Base-by-base conservation (phyloP, 768 basidiomycete genomes). In the Tricholoma terreum region DNA sequence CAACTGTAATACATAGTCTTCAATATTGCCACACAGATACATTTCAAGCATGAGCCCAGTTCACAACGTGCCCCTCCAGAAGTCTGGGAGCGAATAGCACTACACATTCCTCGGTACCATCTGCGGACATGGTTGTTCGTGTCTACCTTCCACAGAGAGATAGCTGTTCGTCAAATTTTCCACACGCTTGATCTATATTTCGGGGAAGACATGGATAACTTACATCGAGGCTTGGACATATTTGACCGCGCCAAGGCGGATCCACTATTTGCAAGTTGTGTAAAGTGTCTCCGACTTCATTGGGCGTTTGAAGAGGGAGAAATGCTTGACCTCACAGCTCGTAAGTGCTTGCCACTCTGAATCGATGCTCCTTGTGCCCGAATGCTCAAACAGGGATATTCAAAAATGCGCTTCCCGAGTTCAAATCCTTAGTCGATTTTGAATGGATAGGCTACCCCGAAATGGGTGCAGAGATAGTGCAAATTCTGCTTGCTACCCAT, bases 381-480 rank as follows among this genome's bases (percentile, higher is more conserved):
- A 50, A 49, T 15, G 17, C 22, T 21, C 31, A 43, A 14, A 49
- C 43, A 84, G 81, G 84, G 14, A 81, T 86, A 45, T 85, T 87
- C 69, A 80, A 80, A 55, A 83, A 80, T 8, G 80, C 84, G 1
- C 73, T 89, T 12, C 84, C 85, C 1, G 82, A 83, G 42, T 87
- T 87, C 70, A 84, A 73, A 57, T 78, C 80, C 7, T 71, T 88
- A 10, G 65, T 73, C 11, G 85, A 86, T 59, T 86, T 87, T 63
- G 86, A 88, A 68, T 88, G 86, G 86, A 87, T 87, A n/a, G 86
- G 86, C 5, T 87, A 87, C 63, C 86, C 86, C 1, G 86, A 88
- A 65, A 73, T 88, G 70, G 76, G 82, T 9, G 82, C 76, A n/a
- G 85, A 87, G 52, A 83, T 84, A 77, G 85, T 88, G 0, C 77